Base-by-base conservation (phyloP, 1,284 basidiomycete species). In the Cryptococcus hybrid region DNA sequence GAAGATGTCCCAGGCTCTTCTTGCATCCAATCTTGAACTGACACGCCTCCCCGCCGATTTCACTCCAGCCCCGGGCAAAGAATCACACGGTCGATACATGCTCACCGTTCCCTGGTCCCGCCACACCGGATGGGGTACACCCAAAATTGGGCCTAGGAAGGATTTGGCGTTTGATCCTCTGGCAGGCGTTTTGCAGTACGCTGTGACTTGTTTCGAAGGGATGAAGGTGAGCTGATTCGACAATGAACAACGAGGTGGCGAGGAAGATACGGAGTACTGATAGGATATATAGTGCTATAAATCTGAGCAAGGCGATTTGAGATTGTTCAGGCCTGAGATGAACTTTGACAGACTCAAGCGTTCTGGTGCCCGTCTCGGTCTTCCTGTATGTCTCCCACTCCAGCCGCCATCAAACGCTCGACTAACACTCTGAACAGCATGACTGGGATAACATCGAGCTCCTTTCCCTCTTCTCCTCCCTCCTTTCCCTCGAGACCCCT, bases 191-290 rank as follows among this genome's bases (percentile, higher is more conserved):
- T 57, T 74, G 52, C 75, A 76, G 62, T 75, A 74, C 54, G 75
- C 75, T 13, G 70, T 72, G 11, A 75, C 73, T 18, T 76, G 75
- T 58, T 76, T 76, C 52, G 75, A 76, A 64, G 75, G 75, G n/a
- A 76, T 76, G 75, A 76, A 76, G 64, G 72, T 70, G 59, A 39
- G 68, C 65, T 5, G n/a, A 30, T 30, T 30, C 30, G 30, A 30
- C 30, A 4, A 30, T 30, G 30, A 30, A 30, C 30, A 30, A 30
- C 30, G 30, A 30, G 30, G 30, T 30, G 43, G 13, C 52, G 30
- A 4, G 30, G 30, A 30, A 30, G 3, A 30, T 30, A 30, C 30
- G 30, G 30, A 30, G 30, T 30, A 30, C 30, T 30, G 30, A 30
- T 30, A 30, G 30, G 30, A 30, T 30, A 3, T 30, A n/a, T n/a